These are phyloP conservation scores for Pseudogymnoascus destructans DNA, from an alignment of 2,329 filamentous ascomycete species.

Conservation along the genomic window DNA sequence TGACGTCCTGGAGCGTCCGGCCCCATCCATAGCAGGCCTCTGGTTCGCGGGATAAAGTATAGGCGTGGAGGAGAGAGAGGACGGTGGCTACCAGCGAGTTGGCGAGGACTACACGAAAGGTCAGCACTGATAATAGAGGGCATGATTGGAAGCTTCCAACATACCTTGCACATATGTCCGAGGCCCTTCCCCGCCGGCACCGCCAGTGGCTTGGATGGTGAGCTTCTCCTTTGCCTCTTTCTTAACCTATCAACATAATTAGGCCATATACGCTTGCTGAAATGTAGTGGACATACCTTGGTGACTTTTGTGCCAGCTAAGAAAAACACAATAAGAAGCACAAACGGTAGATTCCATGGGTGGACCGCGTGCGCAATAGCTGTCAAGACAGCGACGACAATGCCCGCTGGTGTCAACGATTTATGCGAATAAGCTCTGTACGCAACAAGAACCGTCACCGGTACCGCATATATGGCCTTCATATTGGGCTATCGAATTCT, in stretches of 20 bases:
- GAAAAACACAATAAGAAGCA: constrained; percentile 73
- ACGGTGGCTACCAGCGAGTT: constrained; percentile 73
- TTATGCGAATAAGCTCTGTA: constrained; percentile 58
- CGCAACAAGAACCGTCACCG: constrained; percentile 46
- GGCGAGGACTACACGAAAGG: constrained; percentile 49
- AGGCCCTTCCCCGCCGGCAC: constrained; percentile 64
- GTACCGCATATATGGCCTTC: constrained; percentile 44
- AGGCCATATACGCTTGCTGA: constrained; percentile 9
- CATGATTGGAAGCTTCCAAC: constrained; percentile 7
- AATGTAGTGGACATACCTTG: constrained; percentile 41
- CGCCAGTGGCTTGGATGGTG: constrained; percentile 64
- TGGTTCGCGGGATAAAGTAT: constrained; percentile 35
- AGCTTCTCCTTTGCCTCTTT: constrained; percentile 71
- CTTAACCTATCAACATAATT: constrained; percentile 50
- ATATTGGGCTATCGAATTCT: constrained; percentile 27
- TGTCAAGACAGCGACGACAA: constrained; percentile 58
- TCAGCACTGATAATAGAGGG: constrained; percentile 12
- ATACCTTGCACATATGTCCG: constrained; percentile 69
- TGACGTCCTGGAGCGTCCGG: constrained; percentile 47
- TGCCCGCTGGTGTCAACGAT: constrained; percentile 65
- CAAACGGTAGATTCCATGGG: constrained; percentile 87
- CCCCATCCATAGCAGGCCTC: constrained; percentile 42
- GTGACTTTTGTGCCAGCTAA: constrained; percentile 72
- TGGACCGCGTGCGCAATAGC: constrained; percentile 76
- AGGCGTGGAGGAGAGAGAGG: constrained; percentile 44